Evolutionary conservation across 116 monocot species (phyloP), one percentile per base, ranked within the genome.

Genomic region (Iris pallida): DNA sequence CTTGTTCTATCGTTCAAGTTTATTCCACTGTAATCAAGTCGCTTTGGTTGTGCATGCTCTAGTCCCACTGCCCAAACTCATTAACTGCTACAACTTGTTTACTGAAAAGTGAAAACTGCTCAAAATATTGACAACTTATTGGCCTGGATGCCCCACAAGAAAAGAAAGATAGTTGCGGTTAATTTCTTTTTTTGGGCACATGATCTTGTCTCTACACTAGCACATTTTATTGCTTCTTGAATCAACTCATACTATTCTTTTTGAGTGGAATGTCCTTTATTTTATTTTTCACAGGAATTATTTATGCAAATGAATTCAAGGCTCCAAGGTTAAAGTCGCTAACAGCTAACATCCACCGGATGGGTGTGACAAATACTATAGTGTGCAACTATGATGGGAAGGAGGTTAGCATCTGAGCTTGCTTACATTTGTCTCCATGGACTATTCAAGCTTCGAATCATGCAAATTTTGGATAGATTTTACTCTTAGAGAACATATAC

Each of bases 301-400:
- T 97, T 56, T 90, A 92, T 83, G 92, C 92, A 59, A 97, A 97
- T 75, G 92, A 97, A 57, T 75, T 89, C 53, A 97, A 90, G 68
- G 81, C 82, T 65, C 72, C 78, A 64, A 80, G 96, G 64, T 63
- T 97, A 13, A 92, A 97, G 72, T 85, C 90, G 45, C 62, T 97
- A 55, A 20, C 65, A 45, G 89, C 85, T 12, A 97, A 97, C 75
- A 83, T 97, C 74, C 85, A 92, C 79, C 82, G 96, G 10, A 81
- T 97, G 89, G 96, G 92, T 42, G 89, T 92, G 68, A 87, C 89
- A 45, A 97, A 92, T 73, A 77, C 92, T 43, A 49, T 92, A 70
- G 81, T 97, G 7, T 92, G 92, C 81, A 97, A 89, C 73, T 92
- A 97, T 78, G 90, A 97, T 78, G 96, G 89, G 11, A 92, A 83